These are phyloP conservation scores for Cadophora gregata DNA, from an alignment of 2,329 filamentous ascomycete species.

Conservation along the genomic window DNA sequence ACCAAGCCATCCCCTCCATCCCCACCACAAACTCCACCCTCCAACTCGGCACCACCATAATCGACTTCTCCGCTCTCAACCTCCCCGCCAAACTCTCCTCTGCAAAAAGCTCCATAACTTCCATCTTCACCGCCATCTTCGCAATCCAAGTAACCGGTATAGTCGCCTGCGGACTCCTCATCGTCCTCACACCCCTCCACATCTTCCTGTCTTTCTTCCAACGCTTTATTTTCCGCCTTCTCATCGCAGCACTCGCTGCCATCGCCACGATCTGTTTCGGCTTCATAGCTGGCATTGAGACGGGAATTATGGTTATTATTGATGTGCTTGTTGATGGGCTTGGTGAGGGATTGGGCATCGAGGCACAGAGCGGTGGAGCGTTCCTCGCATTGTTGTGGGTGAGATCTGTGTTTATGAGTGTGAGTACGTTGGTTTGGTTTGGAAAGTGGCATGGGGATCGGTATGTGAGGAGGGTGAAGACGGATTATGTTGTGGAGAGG, in stretches of 20 bases:
- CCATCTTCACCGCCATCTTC: constrained; percentile 22
- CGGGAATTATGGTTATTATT: constrained; percentile 15
- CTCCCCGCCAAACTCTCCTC: constrained; percentile 26
- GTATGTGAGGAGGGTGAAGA: constrained; percentile 3
- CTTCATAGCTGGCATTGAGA: constrained; percentile 8
- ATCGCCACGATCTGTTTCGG: constrained; percentile 13
- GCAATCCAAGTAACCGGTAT: constrained; percentile 31
- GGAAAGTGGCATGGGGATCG: constrained; percentile 17
- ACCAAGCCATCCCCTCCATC: constrained; percentile 16
- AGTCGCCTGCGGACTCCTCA: constrained; percentile 23
- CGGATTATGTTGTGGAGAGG: not conserved
- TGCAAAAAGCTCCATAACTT: constrained; percentile 8
- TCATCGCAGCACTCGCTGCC: constrained; percentile 5
- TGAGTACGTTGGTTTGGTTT: constrained; percentile 20
- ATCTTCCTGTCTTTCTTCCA: constrained; percentile 24
- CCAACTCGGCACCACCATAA: constrained; percentile 26
- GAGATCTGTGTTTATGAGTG: constrained; percentile 25
- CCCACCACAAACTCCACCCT: constrained; percentile 27
- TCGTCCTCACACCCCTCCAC: constrained; percentile 27
- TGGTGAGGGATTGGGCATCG: constrained; percentile 24
- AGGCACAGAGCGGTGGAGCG: constrained; percentile 13
- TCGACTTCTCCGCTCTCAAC: constrained; percentile 34
- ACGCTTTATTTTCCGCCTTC: constrained; percentile 4
- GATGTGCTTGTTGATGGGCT: constrained; percentile 18
- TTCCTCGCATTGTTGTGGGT: constrained; percentile 26